These are phyloP conservation scores for Mortierella antarctica DNA, from an alignment of 192 early-diverging fungal species.

Conservation along the genomic window DNA sequence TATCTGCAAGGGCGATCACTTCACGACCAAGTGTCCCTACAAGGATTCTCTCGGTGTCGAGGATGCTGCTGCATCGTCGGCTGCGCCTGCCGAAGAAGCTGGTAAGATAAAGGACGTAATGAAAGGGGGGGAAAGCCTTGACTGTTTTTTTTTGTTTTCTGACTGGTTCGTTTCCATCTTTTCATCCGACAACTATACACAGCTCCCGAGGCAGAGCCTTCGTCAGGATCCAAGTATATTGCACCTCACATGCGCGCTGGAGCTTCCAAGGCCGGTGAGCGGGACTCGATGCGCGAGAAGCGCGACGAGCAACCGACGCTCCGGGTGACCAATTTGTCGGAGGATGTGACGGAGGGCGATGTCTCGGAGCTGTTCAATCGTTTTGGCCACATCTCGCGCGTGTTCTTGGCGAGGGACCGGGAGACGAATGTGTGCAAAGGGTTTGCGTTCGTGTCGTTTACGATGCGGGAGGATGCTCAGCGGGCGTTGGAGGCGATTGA, in stretches of 20 bases:
- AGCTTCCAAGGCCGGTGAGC: slow-evolving; percentile 47
- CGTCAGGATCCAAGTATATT: slow-evolving; percentile 79
- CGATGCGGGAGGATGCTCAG: slow-evolving; percentile 83
- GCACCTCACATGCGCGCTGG: slow-evolving; percentile 82
- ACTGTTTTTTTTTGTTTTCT: background rate
- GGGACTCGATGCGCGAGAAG: slow-evolving; percentile 60
- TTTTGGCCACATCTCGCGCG: slow-evolving; percentile 86
- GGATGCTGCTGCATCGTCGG: slow-evolving; percentile 69
- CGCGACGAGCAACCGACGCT: slow-evolving; percentile 80
- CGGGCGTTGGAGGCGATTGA: slow-evolving; percentile 87
- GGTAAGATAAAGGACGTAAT: slow-evolving; percentile 29
- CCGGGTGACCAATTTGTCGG: slow-evolving; percentile 97
- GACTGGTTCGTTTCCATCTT: background rate
- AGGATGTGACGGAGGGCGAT: slow-evolving; percentile 90
- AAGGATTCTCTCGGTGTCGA: slow-evolving; percentile 91
- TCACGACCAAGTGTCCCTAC: slow-evolving; percentile 97
- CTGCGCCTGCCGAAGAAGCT: slow-evolving; percentile 55
- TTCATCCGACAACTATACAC: background rate
- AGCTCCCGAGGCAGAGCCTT: slow-evolving; percentile 42
- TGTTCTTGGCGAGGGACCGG: slow-evolving; percentile 88
- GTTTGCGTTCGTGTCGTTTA: slow-evolving; percentile 94
- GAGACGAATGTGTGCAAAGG: slow-evolving; percentile 93
- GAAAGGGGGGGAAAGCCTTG: background rate
- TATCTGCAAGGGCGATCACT: slow-evolving; percentile 97
- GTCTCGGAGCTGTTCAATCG: slow-evolving; percentile 88